Base-by-base conservation (phyloP, 1,284 basidiomycete genomes). In the Schizophyllum commune region DNA sequence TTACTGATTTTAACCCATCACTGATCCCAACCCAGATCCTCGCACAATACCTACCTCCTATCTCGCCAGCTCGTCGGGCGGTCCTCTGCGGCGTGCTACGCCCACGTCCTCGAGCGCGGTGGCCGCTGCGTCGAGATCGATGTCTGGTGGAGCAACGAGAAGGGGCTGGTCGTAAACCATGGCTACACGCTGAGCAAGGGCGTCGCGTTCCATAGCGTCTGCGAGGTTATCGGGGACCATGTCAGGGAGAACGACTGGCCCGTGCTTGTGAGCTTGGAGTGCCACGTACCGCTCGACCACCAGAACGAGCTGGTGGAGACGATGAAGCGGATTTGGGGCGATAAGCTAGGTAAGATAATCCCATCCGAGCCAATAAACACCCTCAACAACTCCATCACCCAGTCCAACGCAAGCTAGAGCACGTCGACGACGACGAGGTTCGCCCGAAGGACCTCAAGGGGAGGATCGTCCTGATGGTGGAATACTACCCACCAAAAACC, bases 61-160 rank as follows among this genome's bases (percentile, higher is more conserved):
- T 79, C 80, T 0, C 77, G 83, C 55, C 86, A 88, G 68, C 70
- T 88, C 13, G 72, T 85, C 27, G 86, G 86, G 2, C 76, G 75
- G 39, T 74, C 83, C 4, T 84, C 83, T 6, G 75, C 83, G 1
- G 74, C 76, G 1, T 78, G 78, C 0, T 88, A 88, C 67, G 79
- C 75, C 4, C 79, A 85, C 63, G 83, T 86, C 52, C 71, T 88
- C 15, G 72, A 72, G 27, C 76, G 80, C 4, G 76, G 79, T 55
- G 82, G 78, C 4, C 78, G 84, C 47, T 88, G 85, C 67, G 83
- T 89, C 71, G 86, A 89, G 69, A 85, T 88, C 61, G 86, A 89
- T 66, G 85, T 84, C 15, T 89, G 86, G 86, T 78, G 83, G 11
- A 79, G 79, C 4, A 73, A 75, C 1, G 19, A 20, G 53, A 72